Evolutionary conservation across 345 rosid genomes (phyloP).

Genomic region (Murraya koenigii): DNA sequence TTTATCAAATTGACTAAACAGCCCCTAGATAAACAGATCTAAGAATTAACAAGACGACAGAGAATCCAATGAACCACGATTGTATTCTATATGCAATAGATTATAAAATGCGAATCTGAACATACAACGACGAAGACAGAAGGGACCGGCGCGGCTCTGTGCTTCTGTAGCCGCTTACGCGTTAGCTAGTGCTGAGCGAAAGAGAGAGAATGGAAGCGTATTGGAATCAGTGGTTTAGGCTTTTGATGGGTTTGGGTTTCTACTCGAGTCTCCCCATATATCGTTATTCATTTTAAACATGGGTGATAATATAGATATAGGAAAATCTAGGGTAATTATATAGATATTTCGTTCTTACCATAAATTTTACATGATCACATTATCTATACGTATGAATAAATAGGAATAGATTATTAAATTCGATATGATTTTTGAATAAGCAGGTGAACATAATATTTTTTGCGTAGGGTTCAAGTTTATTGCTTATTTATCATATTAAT

Average conservation of each 20-base stretch:
- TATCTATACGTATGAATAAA: no score
- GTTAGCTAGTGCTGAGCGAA: background rate
- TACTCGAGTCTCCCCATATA: background rate
- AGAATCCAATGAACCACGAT: background rate
- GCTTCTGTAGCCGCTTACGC: background rate
- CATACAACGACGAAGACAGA: background rate
- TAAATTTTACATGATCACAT: no score
- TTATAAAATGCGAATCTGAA: slow-evolving; percentile 3
- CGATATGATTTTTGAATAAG: no score
- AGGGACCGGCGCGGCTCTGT: background rate
- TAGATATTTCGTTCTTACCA: background rate
- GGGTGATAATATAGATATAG: background rate
- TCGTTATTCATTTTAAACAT: no score
- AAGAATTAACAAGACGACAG: background rate
- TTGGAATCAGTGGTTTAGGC: background rate
- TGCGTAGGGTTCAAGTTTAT: no score
- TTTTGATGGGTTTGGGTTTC: background rate
- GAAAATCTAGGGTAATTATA: background rate
- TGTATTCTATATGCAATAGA: background rate
- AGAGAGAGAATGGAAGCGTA: background rate
- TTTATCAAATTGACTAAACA: background rate
- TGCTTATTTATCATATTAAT: no score
- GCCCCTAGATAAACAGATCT: slow-evolving; percentile 5
- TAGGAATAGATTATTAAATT: no score
- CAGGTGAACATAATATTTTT: no score